These are phyloP conservation scores for Marsdenia floribunda DNA, from an alignment of 257 asterid species.

Conservation along the genomic window DNA sequence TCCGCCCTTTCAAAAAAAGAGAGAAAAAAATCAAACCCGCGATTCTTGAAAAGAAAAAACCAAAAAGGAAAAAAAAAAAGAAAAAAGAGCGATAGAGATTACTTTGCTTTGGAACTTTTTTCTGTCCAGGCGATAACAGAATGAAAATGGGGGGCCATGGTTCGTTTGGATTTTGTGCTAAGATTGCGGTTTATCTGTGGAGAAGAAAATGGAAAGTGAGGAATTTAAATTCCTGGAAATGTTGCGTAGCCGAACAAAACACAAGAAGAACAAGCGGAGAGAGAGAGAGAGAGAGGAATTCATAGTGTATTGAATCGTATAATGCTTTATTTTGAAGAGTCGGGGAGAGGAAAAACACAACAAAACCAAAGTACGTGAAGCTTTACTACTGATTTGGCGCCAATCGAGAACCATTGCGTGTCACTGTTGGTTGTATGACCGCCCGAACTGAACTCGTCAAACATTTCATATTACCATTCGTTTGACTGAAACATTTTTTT, in stretches of 20 bases:
- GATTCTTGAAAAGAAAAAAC: not conserved
- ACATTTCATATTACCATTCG: no score
- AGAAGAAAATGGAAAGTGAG: not conserved
- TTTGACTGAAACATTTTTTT: no score
- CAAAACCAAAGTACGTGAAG: not conserved
- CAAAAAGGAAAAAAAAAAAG: not conserved
- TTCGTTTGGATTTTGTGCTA: constrained; percentile 24
- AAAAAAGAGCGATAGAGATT: constrained; percentile 5
- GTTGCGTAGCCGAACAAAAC: not conserved
- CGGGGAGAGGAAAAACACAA: not conserved
- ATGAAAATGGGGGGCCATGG: constrained; percentile 51
- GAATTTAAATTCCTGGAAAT: not conserved
- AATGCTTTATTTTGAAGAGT: not conserved
- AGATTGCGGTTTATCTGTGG: constrained; percentile 29
- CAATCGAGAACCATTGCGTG: not conserved
- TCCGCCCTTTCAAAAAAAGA: constrained; percentile 33
- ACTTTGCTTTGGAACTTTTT: constrained; percentile 32
- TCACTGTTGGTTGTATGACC: no score
- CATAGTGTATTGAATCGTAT: no score
- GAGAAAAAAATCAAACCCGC: not conserved
- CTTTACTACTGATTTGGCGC: not conserved
- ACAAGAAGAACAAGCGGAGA: no score
- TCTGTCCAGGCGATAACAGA: constrained; percentile 40
- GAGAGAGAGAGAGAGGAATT: no score
- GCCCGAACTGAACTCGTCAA: no score